A percentile compares a stretch with the other conserved stretches of the same genome.
Evolutionary conservation across 345 rosid species (phyloP).

Genomic region (Salix viminalis): DNA sequence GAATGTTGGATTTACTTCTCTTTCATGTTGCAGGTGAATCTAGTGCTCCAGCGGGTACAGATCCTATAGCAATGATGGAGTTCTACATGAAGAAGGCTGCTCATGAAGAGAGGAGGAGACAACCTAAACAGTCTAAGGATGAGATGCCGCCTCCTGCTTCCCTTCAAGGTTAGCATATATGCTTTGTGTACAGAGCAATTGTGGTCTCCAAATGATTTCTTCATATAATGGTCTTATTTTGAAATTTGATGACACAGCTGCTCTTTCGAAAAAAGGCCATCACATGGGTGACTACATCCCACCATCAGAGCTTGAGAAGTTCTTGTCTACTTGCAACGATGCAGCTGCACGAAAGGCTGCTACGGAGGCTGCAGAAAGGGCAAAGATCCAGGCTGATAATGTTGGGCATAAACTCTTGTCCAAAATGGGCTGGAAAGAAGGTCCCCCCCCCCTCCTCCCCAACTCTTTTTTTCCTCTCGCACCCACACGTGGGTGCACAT

Average conservation of each 20-base stretch:
- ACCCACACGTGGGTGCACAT: not conserved
- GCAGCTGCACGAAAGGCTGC: slow-evolving; percentile 61
- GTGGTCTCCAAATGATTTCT: slow-evolving; percentile 7
- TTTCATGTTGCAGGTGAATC: slow-evolving; percentile 21
- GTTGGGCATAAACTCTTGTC: slow-evolving; percentile 93
- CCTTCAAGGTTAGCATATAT: slow-evolving; percentile 60
- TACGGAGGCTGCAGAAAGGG: slow-evolving; percentile 67
- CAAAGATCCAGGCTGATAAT: slow-evolving; percentile 89
- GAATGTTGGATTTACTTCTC: not conserved
- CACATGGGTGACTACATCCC: slow-evolving; percentile 99
- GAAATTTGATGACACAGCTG: slow-evolving; percentile 22
- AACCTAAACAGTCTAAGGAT: slow-evolving; percentile 92
- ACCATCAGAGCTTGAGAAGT: slow-evolving; percentile 83
- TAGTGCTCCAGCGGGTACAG: slow-evolving; percentile 38
- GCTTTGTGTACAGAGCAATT: slow-evolving; percentile 1
- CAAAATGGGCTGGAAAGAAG: slow-evolving; percentile 99
- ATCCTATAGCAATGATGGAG: slow-evolving; percentile 98
- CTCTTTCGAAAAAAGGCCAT: slow-evolving; percentile 68
- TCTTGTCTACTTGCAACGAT: slow-evolving; percentile 77
- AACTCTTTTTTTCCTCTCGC: not conserved
- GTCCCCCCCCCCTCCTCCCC: slow-evolving; percentile 32
- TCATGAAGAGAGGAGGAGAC: slow-evolving; percentile 84
- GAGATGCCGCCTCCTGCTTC: slow-evolving; percentile 99
- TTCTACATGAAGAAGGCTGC: slow-evolving; percentile 98
- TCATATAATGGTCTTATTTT: not conserved